Conservation (phyloP, 139 green algal species). For the Coelastrella sp. region DNA sequence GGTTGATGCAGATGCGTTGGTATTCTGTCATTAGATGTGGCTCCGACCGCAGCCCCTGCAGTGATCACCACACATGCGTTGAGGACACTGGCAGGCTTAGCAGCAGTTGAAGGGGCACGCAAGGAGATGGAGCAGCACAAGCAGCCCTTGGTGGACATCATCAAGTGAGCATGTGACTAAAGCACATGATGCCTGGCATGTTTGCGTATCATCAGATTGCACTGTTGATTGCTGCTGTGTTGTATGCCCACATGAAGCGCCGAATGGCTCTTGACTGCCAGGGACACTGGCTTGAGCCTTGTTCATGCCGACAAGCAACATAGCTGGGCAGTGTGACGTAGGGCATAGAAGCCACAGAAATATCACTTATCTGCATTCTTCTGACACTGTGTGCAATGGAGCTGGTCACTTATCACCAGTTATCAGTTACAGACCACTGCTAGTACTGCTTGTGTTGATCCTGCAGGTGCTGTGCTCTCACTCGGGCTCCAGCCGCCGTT, state of each 20-base stretch:
- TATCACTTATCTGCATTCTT: no score
- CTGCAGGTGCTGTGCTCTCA: constrained; percentile 63
- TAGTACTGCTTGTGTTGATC: no score
- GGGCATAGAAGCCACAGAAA: no score
- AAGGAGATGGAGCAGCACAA: constrained; percentile 53
- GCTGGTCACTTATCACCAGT: no score
- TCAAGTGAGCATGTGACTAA: constrained; percentile 37
- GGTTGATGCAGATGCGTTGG: constrained; percentile 79
- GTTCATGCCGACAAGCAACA: no score
- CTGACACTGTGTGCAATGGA: no score
- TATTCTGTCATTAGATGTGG: constrained; percentile 69
- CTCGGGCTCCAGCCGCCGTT: constrained; percentile 69
- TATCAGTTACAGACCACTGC: no score
- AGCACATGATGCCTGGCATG: background rate
- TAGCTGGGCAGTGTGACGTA: no score
- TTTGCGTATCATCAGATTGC: background rate
- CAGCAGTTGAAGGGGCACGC: constrained; percentile 64
- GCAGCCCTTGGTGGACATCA: constrained; percentile 59
- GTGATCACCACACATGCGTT: constrained; percentile 71
- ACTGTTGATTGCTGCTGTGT: background rate
- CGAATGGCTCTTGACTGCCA: no score
- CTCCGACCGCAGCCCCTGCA: constrained; percentile 55
- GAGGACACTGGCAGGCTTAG: constrained; percentile 78
- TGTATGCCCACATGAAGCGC: background rate
- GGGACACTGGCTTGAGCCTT: no score